Percentiles rank a stretch among this genome's conserved stretches.
Evolutionary conservation across 345 rosid species (phyloP).

Genomic region (Aegle marmelos): DNA sequence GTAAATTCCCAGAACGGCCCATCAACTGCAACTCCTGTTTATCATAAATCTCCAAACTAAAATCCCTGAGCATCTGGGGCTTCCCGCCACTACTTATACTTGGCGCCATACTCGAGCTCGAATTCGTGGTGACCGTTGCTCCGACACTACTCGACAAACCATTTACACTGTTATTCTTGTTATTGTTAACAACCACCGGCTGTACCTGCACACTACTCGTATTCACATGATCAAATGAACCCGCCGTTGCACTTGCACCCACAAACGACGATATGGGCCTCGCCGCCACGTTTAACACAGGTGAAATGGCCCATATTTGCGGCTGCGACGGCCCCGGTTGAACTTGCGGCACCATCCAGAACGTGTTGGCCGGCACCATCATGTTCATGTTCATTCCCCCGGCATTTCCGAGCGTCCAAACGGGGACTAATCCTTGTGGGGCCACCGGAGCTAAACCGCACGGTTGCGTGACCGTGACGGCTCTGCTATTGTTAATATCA

Average conservation of each 20-base stretch:
- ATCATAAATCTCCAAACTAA: constrained; percentile 40
- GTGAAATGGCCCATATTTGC: constrained; percentile 39
- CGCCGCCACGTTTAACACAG: constrained; percentile 31
- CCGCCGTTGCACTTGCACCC: not conserved
- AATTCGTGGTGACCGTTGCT: constrained; percentile 26
- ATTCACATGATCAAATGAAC: not conserved
- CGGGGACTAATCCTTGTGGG: constrained; percentile 40
- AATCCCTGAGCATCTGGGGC: constrained; percentile 38
- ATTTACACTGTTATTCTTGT: not conserved
- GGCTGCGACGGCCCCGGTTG: constrained; percentile 19
- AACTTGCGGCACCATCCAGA: constrained; percentile 49
- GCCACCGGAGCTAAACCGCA: constrained; percentile 29
- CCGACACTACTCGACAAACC: constrained; percentile 17
- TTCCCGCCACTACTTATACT: constrained; percentile 34
- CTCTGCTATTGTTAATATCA: constrained; percentile 1
- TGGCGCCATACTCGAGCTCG: constrained; percentile 43
- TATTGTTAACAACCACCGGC: constrained; percentile 11
- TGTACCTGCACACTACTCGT: constrained; percentile 3
- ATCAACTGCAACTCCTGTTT: constrained; percentile 43
- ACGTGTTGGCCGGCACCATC: constrained; percentile 43
- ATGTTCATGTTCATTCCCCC: constrained; percentile 18
- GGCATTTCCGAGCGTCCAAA: constrained; percentile 36
- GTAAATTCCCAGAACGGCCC: constrained; percentile 18
- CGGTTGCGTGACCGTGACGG: constrained; percentile 25
- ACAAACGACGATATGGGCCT: constrained; percentile 36